Conservation (phyloP, 352 stramenopile species). For the Phytopythium kandeliae region DNA sequence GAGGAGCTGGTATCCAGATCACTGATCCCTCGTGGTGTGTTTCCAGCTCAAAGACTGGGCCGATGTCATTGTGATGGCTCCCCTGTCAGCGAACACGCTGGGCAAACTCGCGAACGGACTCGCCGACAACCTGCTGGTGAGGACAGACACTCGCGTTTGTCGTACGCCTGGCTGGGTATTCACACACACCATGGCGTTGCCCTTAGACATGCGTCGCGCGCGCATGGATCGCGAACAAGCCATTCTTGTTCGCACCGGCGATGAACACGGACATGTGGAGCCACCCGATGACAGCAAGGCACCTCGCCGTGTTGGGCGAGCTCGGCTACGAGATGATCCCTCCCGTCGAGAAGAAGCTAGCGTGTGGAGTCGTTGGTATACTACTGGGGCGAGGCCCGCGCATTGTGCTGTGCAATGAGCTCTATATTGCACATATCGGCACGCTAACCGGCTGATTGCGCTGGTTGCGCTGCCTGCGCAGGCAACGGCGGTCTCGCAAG, state of each 20-base stretch:
- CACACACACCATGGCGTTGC: neutral
- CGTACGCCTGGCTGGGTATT: too few species aligned
- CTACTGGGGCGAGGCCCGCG: neutral
- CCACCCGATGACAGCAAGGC: conserved; percentile 88
- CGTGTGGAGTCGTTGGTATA: conserved; percentile 91
- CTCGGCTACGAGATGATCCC: conserved; percentile 78
- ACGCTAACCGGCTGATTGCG: conserved; percentile 4
- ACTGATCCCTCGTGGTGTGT: neutral
- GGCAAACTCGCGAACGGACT: conserved; percentile 91
- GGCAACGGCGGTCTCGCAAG: conserved; percentile 63
- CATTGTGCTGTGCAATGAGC: neutral
- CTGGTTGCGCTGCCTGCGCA: conserved; percentile 10
- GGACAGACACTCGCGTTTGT: too few species aligned
- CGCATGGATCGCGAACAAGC: conserved; percentile 93
- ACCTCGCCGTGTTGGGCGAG: conserved; percentile 53
- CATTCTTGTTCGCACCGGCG: conserved; percentile 90
- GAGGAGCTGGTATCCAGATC: too few species aligned
- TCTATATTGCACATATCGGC: conserved; percentile 1
- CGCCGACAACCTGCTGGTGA: conserved; percentile 92
- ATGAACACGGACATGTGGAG: conserved; percentile 99
- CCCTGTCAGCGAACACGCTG: conserved; percentile 89
- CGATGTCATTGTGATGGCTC: conserved; percentile 87
- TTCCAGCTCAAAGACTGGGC: conserved; percentile 93
- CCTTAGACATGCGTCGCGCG: conserved; percentile 85
- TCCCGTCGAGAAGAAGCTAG: conserved; percentile 90